Base-by-base conservation (phyloP, 805 yeast species). In the Schwanniomyces pseudopolymorphus region DNA sequence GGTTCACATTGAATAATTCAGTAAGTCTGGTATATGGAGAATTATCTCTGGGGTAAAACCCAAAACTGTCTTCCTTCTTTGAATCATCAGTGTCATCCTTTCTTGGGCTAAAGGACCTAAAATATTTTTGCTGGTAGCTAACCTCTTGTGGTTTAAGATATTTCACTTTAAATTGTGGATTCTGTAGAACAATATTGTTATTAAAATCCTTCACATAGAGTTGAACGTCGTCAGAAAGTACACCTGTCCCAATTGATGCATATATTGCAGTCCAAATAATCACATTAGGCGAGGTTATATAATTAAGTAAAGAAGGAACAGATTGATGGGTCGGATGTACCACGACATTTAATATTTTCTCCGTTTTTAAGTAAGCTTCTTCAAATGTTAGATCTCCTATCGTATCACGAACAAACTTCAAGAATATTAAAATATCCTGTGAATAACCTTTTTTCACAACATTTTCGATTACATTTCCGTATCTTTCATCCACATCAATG, bases 1-100 rank as follows among this genome's bases (percentile, higher is more conserved):
- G 95, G 65, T 94, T 94, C 20, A 94, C 98, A 57, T 94, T 94
- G 72, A 92, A 94, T 48, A 92, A 75, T 63, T 94, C 98, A 0
- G 97, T 86, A 40, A 92, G 75, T 45, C 96, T 73, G 1, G 94
- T 87, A 60, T 92, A 92, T 0, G 97, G 96, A 9, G 75, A 65
- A 40, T 64, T 64, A 17, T 68, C 69, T 49, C 61, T 63, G 16
- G 61, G 47, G n/a, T 59, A 54, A 22, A 54, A 54, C 26, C 55
- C 55, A 19, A 53, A 53, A n/a, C 50, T 53, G 10, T 47, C 45
- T 17, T 44, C 51, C 11, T 35, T 39, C 13, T 52, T 56, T 21
- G 46, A 10, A 27, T 42, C 49, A 6, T 33, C 11, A 21, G 43
- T 33, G 13, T 52, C 47, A 16, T 50, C 50, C 19, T 43, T 58